Percentiles rank a stretch among this genome's conserved stretches.
These are phyloP conservation scores for Cenchrus purpureus DNA, from an alignment of 176 grass and related monocot species.

Conservation along the genomic window DNA sequence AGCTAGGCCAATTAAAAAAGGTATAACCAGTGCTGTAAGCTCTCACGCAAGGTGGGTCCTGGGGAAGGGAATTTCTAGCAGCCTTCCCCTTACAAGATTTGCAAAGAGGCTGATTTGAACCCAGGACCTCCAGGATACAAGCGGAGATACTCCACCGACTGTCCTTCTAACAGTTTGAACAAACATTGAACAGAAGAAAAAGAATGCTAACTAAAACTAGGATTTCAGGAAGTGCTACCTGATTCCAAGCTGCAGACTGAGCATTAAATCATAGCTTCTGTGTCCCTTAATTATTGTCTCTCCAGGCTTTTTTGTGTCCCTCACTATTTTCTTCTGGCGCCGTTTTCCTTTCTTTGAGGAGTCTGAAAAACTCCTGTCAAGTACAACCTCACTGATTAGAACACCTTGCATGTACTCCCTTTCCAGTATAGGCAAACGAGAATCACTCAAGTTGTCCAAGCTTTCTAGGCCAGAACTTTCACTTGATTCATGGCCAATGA, in stretches of 20 bases:
- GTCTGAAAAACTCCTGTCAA: conserved; percentile 64
- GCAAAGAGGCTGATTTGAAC: not conserved
- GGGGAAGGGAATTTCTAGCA: not conserved
- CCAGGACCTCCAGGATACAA: not conserved
- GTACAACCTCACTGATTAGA: conserved; percentile 90
- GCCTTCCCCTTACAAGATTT: not conserved
- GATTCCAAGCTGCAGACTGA: conserved; percentile 96
- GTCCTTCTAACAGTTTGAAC: not conserved
- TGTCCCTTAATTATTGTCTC: conserved; percentile 98
- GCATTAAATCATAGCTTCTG: conserved; percentile 96
- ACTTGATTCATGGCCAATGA: conserved; percentile 63
- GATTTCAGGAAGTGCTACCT: conserved; percentile 53
- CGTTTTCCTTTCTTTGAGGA: conserved; percentile 82
- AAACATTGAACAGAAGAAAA: not conserved
- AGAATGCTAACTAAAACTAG: not conserved
- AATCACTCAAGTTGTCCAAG: conserved; percentile 57
- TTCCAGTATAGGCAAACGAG: conserved; percentile 73
- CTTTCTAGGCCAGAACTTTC: conserved; percentile 50
- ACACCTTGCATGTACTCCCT: conserved; percentile 99
- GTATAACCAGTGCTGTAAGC: not conserved
- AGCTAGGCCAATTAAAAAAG: not conserved
- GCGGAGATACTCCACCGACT: not conserved
- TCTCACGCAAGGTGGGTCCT: not conserved
- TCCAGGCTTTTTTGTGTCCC: conserved; percentile 83
- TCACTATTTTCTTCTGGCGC: conserved; percentile 75